phyloP scores from a whole-genome alignment of 495 filamentous ascomycete genomes.

The Neurospora sp. region DNA sequence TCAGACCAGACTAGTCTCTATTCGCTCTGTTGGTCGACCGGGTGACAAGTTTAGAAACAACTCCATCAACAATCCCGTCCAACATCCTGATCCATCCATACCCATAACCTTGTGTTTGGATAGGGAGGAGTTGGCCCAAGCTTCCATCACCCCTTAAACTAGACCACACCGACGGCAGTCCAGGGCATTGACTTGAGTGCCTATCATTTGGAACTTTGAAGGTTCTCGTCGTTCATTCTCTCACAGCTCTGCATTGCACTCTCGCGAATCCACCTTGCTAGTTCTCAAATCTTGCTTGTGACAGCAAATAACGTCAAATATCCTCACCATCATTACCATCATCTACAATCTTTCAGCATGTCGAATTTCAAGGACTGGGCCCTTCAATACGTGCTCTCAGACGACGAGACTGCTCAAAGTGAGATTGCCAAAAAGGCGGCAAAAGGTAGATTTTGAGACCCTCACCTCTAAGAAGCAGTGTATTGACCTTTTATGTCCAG shows the following conservation, averaged over 20 bases:
- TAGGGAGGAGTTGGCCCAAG: neutral
- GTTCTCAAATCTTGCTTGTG: conserved; percentile 2
- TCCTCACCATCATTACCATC: neutral
- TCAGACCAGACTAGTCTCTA: neutral
- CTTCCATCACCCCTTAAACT: neutral
- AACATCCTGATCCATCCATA: neutral
- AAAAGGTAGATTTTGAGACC: conserved; percentile 16
- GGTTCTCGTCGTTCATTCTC: neutral
- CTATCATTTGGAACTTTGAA: neutral
- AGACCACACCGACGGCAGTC: neutral
- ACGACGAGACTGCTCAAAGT: conserved; percentile 25
- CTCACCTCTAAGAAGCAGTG: neutral
- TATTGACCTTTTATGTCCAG: conserved; percentile 9
- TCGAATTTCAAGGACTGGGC: conserved; percentile 37
- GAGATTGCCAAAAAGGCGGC: conserved; percentile 32
- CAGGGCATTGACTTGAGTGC: neutral
- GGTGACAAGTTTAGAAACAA: neutral
- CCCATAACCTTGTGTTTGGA: neutral
- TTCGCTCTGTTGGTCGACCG: neutral
- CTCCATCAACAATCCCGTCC: neutral
- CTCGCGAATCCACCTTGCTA: too few species aligned
- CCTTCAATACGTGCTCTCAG: conserved; percentile 38
- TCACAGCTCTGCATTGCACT: neutral
- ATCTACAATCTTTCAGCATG: conserved; percentile 18
- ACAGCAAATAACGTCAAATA: neutral